Percentiles rank a stretch among this genome's conserved stretches.
phyloP scores from a whole-genome alignment of 768 basidiomycete species.

The Kwoniella sp. region DNA sequence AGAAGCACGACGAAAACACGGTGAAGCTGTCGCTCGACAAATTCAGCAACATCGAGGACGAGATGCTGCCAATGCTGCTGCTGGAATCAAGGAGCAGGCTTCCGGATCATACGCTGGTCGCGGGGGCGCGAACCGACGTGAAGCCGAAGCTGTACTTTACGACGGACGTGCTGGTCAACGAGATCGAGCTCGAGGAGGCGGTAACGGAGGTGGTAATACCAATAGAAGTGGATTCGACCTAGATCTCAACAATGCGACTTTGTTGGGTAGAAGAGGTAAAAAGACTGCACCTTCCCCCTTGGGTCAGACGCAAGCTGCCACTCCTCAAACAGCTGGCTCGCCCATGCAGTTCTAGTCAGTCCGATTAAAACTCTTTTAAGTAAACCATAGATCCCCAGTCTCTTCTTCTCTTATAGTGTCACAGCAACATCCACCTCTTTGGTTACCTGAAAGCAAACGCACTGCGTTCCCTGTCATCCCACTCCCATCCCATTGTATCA shows the following conservation, averaged over 20 bases:
- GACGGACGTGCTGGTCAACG: conserved; percentile 73
- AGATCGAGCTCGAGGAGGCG: conserved; percentile 60
- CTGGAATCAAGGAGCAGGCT: conserved; percentile 51
- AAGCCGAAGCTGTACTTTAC: conserved; percentile 60
- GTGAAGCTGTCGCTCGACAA: conserved; percentile 56
- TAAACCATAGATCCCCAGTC: no score
- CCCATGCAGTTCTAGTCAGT: conserved; percentile 33
- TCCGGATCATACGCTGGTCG: conserved; percentile 57
- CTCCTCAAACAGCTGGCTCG: conserved; percentile 37
- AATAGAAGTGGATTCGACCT: conserved; percentile 68
- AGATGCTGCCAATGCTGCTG: conserved; percentile 53
- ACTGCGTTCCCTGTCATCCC: no score
- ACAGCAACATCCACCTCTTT: no score
- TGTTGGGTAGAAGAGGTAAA: conserved; percentile 65
- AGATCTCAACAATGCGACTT: conserved; percentile 79
- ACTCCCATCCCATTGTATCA: no score
- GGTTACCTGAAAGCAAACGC: no score
- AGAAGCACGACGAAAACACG: conserved; percentile 59
- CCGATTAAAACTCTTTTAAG: no score
- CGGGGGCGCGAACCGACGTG: conserved; percentile 58
- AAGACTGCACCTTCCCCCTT: conserved; percentile 49
- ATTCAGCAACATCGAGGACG: conserved; percentile 57
- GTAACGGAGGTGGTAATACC: conserved; percentile 23
- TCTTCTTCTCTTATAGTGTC: no score
- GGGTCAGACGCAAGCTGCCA: conserved; percentile 28